phyloP scores from a whole-genome alignment of 2,329 filamentous ascomycete genomes.

The Cercospora janseana region DNA sequence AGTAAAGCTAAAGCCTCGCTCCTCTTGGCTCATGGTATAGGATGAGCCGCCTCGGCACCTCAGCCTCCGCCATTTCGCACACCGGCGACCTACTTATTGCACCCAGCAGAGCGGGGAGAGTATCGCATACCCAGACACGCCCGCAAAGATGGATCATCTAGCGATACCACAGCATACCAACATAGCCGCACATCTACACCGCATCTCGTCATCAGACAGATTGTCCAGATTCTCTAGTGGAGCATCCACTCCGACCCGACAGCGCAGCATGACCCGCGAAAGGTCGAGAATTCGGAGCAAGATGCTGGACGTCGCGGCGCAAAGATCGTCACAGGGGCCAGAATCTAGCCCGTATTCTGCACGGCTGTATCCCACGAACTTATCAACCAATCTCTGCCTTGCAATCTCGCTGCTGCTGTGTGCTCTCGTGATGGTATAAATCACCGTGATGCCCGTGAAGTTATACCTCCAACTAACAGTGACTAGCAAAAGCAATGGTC shows the following conservation, averaged over 20 bases:
- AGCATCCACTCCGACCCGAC: not conserved
- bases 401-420: not conserved
- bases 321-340: no score
- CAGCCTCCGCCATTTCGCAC: not conserved
- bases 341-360: not conserved
- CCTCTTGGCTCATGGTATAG: constrained; percentile 10
- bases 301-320: constrained; percentile 6
- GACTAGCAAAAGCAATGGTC: not conserved
- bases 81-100: no score
- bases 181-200: constrained; percentile 9
- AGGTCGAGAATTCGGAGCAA: constrained; percentile 5
- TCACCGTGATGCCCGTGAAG: not conserved
- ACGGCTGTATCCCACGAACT: not conserved
- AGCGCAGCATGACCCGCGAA: constrained; percentile 4
- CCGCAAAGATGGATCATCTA: constrained; percentile 9
- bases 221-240: not conserved
- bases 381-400: not conserved
- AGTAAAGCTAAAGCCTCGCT: constrained; percentile 5
- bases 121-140: not conserved
- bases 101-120: no score
- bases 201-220: not conserved
- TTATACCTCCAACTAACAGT: not conserved
- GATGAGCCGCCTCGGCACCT: constrained; percentile 3
- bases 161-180: constrained; percentile 12
- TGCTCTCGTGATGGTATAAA: constrained; percentile 6